Evolutionary conservation across 192 early-diverging fungal genomes (phyloP), one percentile per base, ranked within the genome.

Genomic region (Backusella sp.): DNA sequence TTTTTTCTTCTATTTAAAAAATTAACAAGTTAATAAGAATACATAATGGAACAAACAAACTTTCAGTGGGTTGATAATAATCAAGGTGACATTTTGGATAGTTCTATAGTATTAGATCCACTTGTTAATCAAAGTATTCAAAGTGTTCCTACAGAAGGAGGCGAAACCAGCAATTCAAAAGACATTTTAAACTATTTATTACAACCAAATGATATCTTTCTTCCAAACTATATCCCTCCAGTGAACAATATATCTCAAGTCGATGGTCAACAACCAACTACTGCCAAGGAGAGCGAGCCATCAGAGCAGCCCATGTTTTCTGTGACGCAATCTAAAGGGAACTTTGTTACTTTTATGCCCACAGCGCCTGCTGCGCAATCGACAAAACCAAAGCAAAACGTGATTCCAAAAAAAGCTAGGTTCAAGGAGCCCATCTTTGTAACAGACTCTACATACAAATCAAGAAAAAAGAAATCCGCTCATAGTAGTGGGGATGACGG

Each of bases 381-480:
- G 1, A 46, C 12, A 28, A 42, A 44, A 30, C 6, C 66, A 36
- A 68, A 28, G 26, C 53, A n/a, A n/a, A 52, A 19, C 9, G 35
- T 6, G 19, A 15, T 76, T 23, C 23, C 36, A 23, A 76, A 76
- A 37, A 75, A 75, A 69, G 17, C 35, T 37, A 69, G 37, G 12
- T 39, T 37, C 23, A 65, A 62, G 26, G 34, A 75, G 12, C 56
- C 74, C 12, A 69, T 76, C 7, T 76, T 76, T 76, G 67, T 70
- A 28, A 76, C 74, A 32, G 74, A 76, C 15, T 76, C 67, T 23
- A 49, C 74, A 5, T 68, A 76, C 6, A 65, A 70, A 5, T 14
- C 49, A 4, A 69, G 35, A 28, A 76, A 76, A 44, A 76, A 70
- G 56, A 76, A 59, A 39, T 11, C 21, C 28, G 14, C 23, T 49